phyloP scores from a whole-genome alignment of 768 basidiomycete species.

The Leucosporidium yakuticum region DNA sequence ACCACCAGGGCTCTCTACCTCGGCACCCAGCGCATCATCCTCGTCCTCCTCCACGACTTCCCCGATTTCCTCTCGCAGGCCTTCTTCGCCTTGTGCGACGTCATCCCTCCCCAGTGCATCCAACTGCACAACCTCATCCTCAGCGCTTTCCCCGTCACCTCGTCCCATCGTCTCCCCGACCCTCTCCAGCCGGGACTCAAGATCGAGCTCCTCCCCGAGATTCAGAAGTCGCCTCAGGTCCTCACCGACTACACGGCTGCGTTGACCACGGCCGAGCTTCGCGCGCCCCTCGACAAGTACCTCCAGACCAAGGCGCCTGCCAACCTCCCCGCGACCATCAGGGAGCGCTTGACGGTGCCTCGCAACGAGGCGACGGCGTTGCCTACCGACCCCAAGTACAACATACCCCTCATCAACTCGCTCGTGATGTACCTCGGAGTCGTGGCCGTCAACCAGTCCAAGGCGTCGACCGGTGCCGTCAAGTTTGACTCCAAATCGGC shows the following conservation, averaged over 20 bases:
- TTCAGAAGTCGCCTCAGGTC: constrained; percentile 85
- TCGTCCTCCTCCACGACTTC: constrained; percentile 96
- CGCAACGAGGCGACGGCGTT: constrained; percentile 32
- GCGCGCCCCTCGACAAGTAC: constrained; percentile 73
- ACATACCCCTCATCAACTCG: constrained; percentile 82
- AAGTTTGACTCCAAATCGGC: constrained; percentile 76
- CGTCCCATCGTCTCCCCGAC: constrained; percentile 65
- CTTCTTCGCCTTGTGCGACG: constrained; percentile 91
- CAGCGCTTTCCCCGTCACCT: constrained; percentile 70
- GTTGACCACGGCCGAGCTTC: constrained; percentile 69
- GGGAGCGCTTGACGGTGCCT: constrained; percentile 61
- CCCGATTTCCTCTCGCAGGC: constrained; percentile 51
- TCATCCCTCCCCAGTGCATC: constrained; percentile 83
- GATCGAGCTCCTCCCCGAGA: constrained; percentile 64
- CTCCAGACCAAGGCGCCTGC: constrained; percentile 51
- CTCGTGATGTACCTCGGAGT: constrained; percentile 95
- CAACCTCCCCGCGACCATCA: constrained; percentile 57
- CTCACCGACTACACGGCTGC: constrained; percentile 82
- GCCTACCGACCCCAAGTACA: constrained; percentile 59
- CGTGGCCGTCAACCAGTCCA: constrained; percentile 80
- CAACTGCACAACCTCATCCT: constrained; percentile 95
- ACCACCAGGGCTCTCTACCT: constrained; percentile 83
- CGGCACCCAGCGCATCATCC: constrained; percentile 78
- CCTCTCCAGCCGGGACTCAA: constrained; percentile 48
- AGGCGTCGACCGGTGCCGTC: constrained; percentile 72